Evolutionary conservation across 2,329 filamentous ascomycete genomes (phyloP).

Genomic region (Graphilbum ipis-grandicollis): DNA sequence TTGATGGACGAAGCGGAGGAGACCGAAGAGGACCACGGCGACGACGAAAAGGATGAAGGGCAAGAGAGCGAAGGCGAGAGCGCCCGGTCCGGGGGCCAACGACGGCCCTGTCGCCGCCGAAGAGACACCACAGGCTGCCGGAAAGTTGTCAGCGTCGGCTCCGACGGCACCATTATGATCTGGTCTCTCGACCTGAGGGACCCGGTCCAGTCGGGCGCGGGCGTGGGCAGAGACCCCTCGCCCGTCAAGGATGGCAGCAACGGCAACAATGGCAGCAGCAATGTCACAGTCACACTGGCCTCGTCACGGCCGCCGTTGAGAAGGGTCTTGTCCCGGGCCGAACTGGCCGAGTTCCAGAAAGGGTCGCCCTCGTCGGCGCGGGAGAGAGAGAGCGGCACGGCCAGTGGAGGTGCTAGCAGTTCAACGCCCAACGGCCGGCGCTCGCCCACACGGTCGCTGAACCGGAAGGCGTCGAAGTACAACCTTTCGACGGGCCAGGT

Average conservation of each 20-base stretch:
- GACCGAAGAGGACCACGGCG: not conserved
- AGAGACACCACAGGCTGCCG: slow-evolving; percentile 18
- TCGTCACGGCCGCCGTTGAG: slow-evolving; percentile 57
- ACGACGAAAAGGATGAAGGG: not conserved
- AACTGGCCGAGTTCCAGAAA: slow-evolving; percentile 63
- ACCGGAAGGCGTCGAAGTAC: slow-evolving; percentile 36
- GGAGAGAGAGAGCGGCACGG: slow-evolving; percentile 3
- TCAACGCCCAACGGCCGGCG: slow-evolving; percentile 20
- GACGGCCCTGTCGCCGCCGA: not conserved
- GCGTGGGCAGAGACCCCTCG: slow-evolving; percentile 20
- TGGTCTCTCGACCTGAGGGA: slow-evolving; percentile 44
- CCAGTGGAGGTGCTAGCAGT: not conserved
- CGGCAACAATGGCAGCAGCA: slow-evolving; percentile 19
- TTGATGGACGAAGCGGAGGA: slow-evolving; percentile 43
- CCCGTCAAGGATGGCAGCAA: slow-evolving; percentile 28
- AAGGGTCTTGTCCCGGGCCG: slow-evolving; percentile 71
- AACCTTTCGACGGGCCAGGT: slow-evolving; percentile 17
- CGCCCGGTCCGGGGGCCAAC: not conserved
- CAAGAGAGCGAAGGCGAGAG: not conserved
- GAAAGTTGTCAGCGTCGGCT: slow-evolving; percentile 55
- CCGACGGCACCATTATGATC: slow-evolving; percentile 71
- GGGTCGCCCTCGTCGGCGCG: slow-evolving; percentile 19
- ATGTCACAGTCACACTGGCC: slow-evolving; percentile 13
- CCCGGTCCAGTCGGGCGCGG: slow-evolving; percentile 13
- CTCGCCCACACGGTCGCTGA: slow-evolving; percentile 37